phyloP scores from a whole-genome alignment of 306 rosid species.

The Lithocarpus polystachyus region DNA sequence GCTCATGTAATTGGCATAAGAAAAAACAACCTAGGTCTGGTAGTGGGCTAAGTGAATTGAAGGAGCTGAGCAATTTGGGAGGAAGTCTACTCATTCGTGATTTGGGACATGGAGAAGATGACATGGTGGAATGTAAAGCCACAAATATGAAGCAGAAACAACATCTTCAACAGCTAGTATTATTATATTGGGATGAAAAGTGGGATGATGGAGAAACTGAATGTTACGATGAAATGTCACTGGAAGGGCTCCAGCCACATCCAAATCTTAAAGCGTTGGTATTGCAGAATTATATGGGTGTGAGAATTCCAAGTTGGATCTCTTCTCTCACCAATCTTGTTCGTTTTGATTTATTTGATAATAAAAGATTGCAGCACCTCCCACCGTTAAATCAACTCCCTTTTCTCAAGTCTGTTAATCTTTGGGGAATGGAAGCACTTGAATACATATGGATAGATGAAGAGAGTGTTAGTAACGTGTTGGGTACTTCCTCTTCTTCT shows the following conservation, averaged over 20 bases:
- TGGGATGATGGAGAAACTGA: too few relatives aligned
- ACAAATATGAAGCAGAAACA: neutral
- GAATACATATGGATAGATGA: neutral
- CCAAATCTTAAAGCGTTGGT: neutral
- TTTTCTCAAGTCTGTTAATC: accelerated
- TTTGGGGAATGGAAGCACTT: neutral
- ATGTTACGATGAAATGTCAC: neutral
- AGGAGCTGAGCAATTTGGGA: neutral
- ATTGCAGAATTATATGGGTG: neutral
- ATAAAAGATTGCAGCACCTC: neutral
- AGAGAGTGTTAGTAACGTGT: neutral
- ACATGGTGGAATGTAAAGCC: neutral
- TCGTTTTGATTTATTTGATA: accelerated
- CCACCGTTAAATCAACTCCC: neutral
- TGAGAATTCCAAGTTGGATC: neutral
- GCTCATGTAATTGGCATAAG: too few relatives aligned
- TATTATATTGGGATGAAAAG: accelerated
- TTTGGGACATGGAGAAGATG: neutral
- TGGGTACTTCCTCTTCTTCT: too few relatives aligned
- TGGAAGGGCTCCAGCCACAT: neutral
- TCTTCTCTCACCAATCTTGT: neutral
- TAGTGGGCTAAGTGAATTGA: neutral
- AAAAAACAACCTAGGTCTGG: neutral
- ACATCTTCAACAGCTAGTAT: accelerated
- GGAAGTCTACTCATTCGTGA: accelerated